Evolutionary conservation across 257 asterid species (phyloP), one percentile per base, ranked within the genome.

Genomic region (Solanum sejunctum): DNA sequence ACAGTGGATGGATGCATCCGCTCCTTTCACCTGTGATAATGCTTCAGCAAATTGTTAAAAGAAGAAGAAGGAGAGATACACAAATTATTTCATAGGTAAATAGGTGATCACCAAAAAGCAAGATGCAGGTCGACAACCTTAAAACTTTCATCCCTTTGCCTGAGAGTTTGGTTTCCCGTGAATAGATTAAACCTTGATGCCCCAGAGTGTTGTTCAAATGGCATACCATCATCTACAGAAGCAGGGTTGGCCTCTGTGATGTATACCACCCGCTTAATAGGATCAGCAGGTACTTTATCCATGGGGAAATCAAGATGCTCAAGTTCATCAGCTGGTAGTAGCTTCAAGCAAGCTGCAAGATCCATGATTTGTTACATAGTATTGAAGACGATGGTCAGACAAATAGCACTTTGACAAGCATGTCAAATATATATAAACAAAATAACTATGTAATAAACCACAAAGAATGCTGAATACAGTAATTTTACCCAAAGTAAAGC

Each of bases 111-210:
- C 64, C 32, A 26, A 32, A 82, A 67, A 83, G 55, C 49, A 69
- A 41, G 63, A 69, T 39, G 66, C 67, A 54, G 52, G 20, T 69
- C 23, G 52, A 83, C 85, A 82, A 95, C 99, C 98, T 94, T 88
- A 89, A 92, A 97, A 90, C 89, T 92, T 85, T 89, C 90, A 32
- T 94, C 93, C 89, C 99, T 92, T 87, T 94, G 95, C 85, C 92
- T 91, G 45, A 94, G 92, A 54, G 97, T 92, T 89, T 95, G 99
- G 91, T 91, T 91, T 86, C 99, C 99, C 11, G 99, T 93, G 95
- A 97, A 97, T 66, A 88, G 88, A 85, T 95, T 97, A 88, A 94
- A 95, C 87, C 98, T 94, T 60, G 93, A 85, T 63, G 87, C 88
- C 41, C 91, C 90, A 52, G 86, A 72, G 84, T 84, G 90, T 54